Evolutionary conservation across 805 yeast species (phyloP).

Genomic region (Metschnikowia lunata): DNA sequence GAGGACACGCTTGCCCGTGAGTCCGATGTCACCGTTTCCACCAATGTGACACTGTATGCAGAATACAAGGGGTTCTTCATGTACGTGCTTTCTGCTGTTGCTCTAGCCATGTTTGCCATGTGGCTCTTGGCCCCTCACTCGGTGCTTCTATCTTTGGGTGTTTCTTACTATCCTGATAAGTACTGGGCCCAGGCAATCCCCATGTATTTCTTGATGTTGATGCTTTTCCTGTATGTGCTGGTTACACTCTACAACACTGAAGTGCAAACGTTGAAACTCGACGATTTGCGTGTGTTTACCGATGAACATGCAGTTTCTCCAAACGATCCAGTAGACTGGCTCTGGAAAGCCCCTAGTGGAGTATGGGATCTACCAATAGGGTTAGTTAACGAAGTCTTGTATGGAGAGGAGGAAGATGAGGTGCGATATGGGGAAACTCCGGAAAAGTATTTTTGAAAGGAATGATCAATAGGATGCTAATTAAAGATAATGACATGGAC

Average conservation of each 20-base stretch:
- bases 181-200: conserved; percentile 90
- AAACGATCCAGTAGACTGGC: conserved; percentile 29
- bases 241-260: conserved; percentile 75
- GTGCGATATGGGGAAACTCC: conserved; percentile 3
- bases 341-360: conserved; percentile 67
- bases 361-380: conserved; percentile 81
- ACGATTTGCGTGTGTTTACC: conserved; percentile 58
- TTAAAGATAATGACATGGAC: no score
- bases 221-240: conserved; percentile 70
- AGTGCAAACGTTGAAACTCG: conserved; percentile 54
- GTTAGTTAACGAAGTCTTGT: conserved; percentile 62
- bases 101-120: conserved; percentile 48
- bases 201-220: conserved; percentile 58
- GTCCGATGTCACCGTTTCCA: conserved; percentile 56
- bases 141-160: conserved; percentile 48
- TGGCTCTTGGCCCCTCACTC: conserved; percentile 76
- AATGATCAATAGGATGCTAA: no score
- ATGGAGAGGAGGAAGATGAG: conserved; percentile 23
- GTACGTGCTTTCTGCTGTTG: conserved; percentile 60
- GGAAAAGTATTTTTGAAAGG: not conserved
- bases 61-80: conserved; percentile 89
- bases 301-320: conserved; percentile 55
- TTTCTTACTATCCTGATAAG: conserved; percentile 77
- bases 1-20: conserved; percentile 57
- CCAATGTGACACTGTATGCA: conserved; percentile 51